Percentiles rank a stretch among this genome's conserved stretches.
Evolutionary conservation across 148 eudicot genomes (phyloP).

Genomic region (Polygonum maritimum): DNA sequence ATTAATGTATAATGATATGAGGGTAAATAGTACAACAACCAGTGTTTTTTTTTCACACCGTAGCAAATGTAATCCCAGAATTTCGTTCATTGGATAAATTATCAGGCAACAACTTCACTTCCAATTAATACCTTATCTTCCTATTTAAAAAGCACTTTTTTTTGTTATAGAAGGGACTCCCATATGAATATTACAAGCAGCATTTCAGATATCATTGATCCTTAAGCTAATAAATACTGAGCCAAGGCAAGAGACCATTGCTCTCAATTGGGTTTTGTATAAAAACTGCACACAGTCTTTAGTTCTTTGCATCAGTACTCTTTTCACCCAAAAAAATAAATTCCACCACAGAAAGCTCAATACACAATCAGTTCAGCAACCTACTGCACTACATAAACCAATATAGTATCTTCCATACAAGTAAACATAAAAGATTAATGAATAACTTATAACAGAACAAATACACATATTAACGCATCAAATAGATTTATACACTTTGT

Average conservation of each 20-base stretch:
- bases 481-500: not conserved
- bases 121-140: not conserved
- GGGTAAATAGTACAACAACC: not conserved
- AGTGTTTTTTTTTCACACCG: not conserved
- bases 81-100: not conserved
- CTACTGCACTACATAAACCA: not conserved
- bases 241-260: not conserved
- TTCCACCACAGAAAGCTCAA: not conserved
- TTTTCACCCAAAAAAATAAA: not conserved
- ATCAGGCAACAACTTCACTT: not conserved
- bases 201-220: not conserved
- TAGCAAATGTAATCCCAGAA: not conserved
- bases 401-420: not conserved
- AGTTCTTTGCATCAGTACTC: not conserved
- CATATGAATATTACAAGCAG: not conserved
- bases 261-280: not conserved
- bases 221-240: not conserved
- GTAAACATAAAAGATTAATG: not conserved
- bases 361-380: not conserved
- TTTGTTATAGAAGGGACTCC: not conserved
- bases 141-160: not conserved
- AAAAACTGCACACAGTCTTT: not conserved
- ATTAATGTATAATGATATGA: not conserved
- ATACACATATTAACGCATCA: not conserved
- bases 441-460: not conserved